Evolutionary conservation across 257 asterid species (phyloP), one percentile per base, ranked within the genome.

Genomic region (Cruciata laevipes): DNA sequence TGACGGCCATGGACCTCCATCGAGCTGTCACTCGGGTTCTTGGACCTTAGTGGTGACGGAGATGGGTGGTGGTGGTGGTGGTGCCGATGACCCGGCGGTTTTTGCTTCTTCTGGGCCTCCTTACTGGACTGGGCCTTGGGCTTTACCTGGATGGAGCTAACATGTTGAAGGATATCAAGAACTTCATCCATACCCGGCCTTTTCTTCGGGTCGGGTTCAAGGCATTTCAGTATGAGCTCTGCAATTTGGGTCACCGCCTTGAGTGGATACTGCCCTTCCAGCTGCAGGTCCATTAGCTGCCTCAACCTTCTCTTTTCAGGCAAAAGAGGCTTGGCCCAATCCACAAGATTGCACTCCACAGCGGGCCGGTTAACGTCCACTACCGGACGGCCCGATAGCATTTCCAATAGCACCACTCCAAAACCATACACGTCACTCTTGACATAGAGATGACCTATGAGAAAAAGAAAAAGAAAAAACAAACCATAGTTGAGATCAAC

Each of bases 351-450:
- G 0, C 68, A 37, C 68, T 82, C 81, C 5, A 80, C 78, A 35
- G 49, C 38, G 61, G 98, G 96, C 72, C 97, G 82, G 20, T 80
- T 83, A 14, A 69, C 65, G 56, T 92, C 98, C 5, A 86, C 55
- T 0, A 89, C 98, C 32, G 81, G 78, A 0, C 76, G 73, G 42
- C 98, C 98, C 53, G 87, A 82, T 9, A 92, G 23, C 10, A 92
- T 71, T 69, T 92, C 98, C 0, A 92, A 42, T 18, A 89, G 21
- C 5, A 89, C 91, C 53, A 92, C 97, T 0, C 98, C 98, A 1
- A 92, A 89, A 7, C 98, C 97, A 4, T 84, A 92, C 0, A 92
- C 97, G 5, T 91, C 98, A 42, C 96, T 89, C 74, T 81, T 91
- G 23, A 91, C 95, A 2, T 89, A 92, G 49, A 92, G 72, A 80